phyloP scores from a whole-genome alignment of 306 rosid genomes.

The Calophaca sinica region DNA sequence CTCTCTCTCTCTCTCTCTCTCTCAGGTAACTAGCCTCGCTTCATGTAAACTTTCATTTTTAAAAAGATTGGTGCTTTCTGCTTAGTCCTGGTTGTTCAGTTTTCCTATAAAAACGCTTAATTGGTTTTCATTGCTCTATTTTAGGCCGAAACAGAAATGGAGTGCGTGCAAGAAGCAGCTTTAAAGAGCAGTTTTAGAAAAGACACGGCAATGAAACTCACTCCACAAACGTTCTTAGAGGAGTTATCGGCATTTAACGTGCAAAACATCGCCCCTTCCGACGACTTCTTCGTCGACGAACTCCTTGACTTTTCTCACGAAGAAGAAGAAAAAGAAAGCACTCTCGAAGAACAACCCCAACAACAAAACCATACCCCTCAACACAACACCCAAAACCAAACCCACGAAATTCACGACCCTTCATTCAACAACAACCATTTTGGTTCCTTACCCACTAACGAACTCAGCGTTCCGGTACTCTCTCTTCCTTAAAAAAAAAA shows the following conservation, averaged over 20 bases:
- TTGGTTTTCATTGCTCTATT: background rate
- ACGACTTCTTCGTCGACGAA: conserved; percentile 77
- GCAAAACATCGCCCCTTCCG: conserved; percentile 56
- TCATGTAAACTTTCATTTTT: background rate
- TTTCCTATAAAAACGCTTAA: background rate
- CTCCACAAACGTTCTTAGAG: conserved; percentile 51
- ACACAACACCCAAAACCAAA: background rate
- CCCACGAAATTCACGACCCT: conserved; percentile 39
- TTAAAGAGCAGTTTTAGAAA: conserved; percentile 66
- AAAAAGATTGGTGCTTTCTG: background rate
- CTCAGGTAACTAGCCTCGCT: background rate
- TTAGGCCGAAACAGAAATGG: conserved; percentile 66
- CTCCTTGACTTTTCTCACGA: conserved; percentile 79
- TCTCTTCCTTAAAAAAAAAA: background rate
- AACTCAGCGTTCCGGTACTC: conserved; percentile 81
- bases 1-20: no score
- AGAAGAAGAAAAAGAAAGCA: conserved; percentile 33
- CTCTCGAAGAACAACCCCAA: conserved; percentile 19
- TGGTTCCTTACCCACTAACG: conserved; percentile 55
- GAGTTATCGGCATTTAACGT: conserved; percentile 47
- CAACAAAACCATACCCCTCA: background rate
- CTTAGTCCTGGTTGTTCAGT: background rate
- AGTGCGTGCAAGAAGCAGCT: conserved; percentile 64
- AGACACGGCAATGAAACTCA: conserved; percentile 53
- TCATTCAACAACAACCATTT: conserved; percentile 48